Evolutionary conservation across 2,329 filamentous ascomycete genomes (phyloP), one percentile per base, ranked within the genome.

Genomic region (Cytospora paraplurivora): DNA sequence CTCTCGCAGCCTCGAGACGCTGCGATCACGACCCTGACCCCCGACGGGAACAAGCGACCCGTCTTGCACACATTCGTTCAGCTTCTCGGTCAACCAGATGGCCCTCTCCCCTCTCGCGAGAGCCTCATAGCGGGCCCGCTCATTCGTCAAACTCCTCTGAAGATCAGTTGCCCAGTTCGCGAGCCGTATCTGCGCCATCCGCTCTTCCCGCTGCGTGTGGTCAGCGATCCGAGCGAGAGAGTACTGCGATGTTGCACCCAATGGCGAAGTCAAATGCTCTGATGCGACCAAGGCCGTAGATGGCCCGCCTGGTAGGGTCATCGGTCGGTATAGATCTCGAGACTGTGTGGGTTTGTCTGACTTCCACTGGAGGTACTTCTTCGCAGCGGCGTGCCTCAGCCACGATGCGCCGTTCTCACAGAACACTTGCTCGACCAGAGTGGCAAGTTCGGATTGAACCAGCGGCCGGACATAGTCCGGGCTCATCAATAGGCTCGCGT

Each of bases 401-500:
- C 91, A 93, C 4, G 90, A 84, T 44, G 93, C 85, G 41, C 90
- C 93, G 53, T 94, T 88, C 4, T 84, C 82, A 53, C 92, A 88
- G 69, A 98, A 93, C 0, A 97, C 78, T 19, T 85, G 85, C 10
- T 86, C 79, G n/a, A 96, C 84, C 1, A 98, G 80, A 10, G 78
- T 75, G 6, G 75, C 71, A 2, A 98, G 84, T 50, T 98, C 93
- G 10, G 92, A 95, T 0, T 85, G 76, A 3, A 91, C 77, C 5
- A 97, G 81, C 1, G 94, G 94, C 66, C 92, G 89, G 15, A 95
- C 80, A 72, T 97, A 98, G 70, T 95, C 91, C 1, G 93, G 89
- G 62, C 88, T 93, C 94, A 98, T 98, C 19, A 98, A 82, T 0
- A 96, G 81, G 71, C 92, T 97, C 19, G 93, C 94, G 73, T 98